Percentiles rank a stretch among this genome's conserved stretches.
phyloP scores from a whole-genome alignment of 352 stramenopile genomes.

The Pseudoperonospora humuli region DNA sequence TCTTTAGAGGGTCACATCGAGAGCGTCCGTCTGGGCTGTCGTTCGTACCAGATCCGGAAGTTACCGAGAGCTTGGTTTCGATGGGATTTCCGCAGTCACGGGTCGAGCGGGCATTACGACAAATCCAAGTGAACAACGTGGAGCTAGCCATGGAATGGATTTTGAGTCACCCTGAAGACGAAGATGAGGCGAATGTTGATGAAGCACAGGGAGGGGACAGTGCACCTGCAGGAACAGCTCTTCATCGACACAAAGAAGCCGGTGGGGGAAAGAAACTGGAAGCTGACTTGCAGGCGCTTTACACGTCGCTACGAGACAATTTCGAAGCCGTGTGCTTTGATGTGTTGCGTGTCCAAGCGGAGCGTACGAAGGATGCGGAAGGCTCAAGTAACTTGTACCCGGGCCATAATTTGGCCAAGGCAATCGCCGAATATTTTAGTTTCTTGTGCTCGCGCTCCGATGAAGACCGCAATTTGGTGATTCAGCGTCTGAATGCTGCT shows the following conservation, averaged over 20 bases:
- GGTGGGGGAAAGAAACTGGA: constrained; percentile 35
- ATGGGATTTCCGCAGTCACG: constrained; percentile 93
- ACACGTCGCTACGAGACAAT: constrained; percentile 37
- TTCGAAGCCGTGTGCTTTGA: constrained; percentile 66
- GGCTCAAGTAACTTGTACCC: constrained; percentile 18
- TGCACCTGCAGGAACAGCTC: constrained; percentile 1
- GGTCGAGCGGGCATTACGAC: constrained; percentile 86
- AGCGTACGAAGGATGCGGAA: constrained; percentile 4
- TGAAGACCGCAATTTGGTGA: constrained; percentile 45
- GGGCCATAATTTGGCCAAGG: constrained; percentile 44
- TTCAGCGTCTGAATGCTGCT: constrained; percentile 39
- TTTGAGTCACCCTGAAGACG: constrained; percentile 82
- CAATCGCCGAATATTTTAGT: constrained; percentile 61
- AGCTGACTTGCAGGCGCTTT: constrained; percentile 39
- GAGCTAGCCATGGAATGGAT: constrained; percentile 97
- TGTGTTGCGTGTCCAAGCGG: constrained; percentile 46
- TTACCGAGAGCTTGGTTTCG: constrained; percentile 88
- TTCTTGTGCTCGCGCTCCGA: constrained; percentile 47
- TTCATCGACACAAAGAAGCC: constrained; percentile 15
- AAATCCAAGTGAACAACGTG: constrained; percentile 86
- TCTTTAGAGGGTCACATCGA: constrained; percentile 35
- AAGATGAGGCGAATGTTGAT: constrained; percentile 23
- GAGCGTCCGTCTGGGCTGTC: constrained; percentile 18
- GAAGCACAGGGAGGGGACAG: constrained; percentile 21
- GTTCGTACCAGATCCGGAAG: constrained; percentile 87